Percentiles rank a stretch among this genome's conserved stretches.
These are phyloP conservation scores for Sclerotinia trifoliorum DNA, from an alignment of 2,329 filamentous ascomycete species.

Conservation along the genomic window DNA sequence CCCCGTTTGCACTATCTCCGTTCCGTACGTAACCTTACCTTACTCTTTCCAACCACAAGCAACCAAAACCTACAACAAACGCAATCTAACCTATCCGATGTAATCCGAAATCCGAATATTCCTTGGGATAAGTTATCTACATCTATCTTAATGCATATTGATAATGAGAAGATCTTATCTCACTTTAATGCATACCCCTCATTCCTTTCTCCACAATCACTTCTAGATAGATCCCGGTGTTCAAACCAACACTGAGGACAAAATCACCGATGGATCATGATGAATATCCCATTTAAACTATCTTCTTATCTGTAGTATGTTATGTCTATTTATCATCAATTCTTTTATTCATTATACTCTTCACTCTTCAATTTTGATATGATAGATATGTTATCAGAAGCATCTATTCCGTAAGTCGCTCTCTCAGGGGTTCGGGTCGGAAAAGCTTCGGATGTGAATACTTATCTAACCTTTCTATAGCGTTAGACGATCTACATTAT, in stretches of 20 bases:
- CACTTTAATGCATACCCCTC: neutral
- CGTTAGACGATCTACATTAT: neutral
- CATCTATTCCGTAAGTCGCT: neutral
- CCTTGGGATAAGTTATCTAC: neutral
- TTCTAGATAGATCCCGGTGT: neutral
- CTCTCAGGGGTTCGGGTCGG: neutral
- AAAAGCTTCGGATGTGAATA: neutral
- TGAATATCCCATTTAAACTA: neutral
- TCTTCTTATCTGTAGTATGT: neutral
- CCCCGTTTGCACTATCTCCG: neutral
- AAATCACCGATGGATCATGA: neutral
- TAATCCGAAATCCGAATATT: neutral
- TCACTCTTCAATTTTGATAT: no score
- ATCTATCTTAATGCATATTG: neutral
- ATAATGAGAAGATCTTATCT: conserved; percentile 2
- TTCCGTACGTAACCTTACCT: no score
- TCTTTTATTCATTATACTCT: neutral
- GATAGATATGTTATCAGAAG: neutral
- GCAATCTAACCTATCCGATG: neutral
- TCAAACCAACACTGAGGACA: neutral
- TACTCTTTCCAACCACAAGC: neutral
- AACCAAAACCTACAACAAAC: neutral
- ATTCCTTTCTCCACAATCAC: neutral
- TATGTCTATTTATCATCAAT: neutral
- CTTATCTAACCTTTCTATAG: neutral